phyloP scores from a whole-genome alignment of 306 rosid genomes.

The Dalbergia oliveri region DNA sequence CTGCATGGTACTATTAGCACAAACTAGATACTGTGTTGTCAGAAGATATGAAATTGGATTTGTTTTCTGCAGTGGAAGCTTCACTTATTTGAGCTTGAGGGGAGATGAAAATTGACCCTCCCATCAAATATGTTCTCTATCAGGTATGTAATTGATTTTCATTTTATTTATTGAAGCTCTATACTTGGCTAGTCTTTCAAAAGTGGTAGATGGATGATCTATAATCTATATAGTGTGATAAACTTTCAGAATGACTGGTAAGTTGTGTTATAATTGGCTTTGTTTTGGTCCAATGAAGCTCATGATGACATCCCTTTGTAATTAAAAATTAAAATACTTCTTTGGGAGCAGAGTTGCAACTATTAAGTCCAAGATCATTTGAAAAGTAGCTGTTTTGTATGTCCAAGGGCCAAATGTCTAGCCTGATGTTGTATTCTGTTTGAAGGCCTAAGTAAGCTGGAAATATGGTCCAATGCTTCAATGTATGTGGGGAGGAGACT shows the following conservation, averaged over 20 bases:
- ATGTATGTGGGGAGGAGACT: background rate
- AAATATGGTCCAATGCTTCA: background rate
- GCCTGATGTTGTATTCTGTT: background rate
- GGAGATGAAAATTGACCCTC: slow-evolving; percentile 80
- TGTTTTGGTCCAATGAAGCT: slow-evolving; percentile 8
- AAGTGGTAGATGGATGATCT: background rate
- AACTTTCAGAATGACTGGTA: slow-evolving; percentile 1
- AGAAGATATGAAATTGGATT: slow-evolving; percentile 8
- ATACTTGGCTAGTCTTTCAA: slow-evolving; percentile 14
- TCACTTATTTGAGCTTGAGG: slow-evolving; percentile 95
- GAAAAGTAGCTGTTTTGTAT: slow-evolving; percentile 25
- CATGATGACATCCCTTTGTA: background rate
- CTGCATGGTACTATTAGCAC: too few relatives aligned
- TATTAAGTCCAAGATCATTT: slow-evolving; percentile 15
- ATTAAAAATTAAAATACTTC: background rate
- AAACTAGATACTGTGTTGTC: slow-evolving; percentile 4
- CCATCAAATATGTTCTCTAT: slow-evolving; percentile 88
- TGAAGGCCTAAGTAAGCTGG: background rate
- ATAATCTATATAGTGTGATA: background rate
- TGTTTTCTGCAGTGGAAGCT: slow-evolving; percentile 86
- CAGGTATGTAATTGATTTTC: slow-evolving; percentile 57
- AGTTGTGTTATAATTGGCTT: slow-evolving; percentile 18
- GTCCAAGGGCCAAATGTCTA: background rate
- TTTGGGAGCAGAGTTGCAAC: slow-evolving; percentile 13
- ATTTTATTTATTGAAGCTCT: slow-evolving; percentile 18